Base-by-base conservation (phyloP, 805 yeast genomes). In the Ogataea chonburiensis region DNA sequence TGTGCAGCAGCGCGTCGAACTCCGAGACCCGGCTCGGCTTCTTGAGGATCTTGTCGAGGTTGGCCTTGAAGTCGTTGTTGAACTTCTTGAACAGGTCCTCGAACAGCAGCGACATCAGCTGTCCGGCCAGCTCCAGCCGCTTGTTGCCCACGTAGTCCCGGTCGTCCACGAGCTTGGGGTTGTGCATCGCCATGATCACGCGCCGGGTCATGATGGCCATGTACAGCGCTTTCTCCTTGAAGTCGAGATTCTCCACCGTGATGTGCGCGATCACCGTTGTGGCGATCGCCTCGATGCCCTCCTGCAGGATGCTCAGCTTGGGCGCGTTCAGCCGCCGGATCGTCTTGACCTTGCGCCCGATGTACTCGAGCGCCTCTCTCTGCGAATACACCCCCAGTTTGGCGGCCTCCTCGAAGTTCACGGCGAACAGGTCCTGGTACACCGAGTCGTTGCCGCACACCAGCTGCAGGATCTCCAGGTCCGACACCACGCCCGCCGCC, bases 131-230 rank as follows among this genome's bases (percentile, higher is more conserved):
- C 66, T 93, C 98, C 47, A 93, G 71, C 65, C 98, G 84, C 63
- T 93, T 93, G 66, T 91, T 91, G 70, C 98, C 98, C 28, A 93
- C 98, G 56, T 93, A 93, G 67, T 93, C 98, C 64, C 98, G 79
- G 63, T 93, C 98, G 56, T 93, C 98, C n/a, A 93, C 95, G 81
- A 87, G 81, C 49, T 80, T 79, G 6, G 97, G 94, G 54, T 93
- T 85, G 46, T 86, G 81, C 81, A 93, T 86, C 4, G 98, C 86
- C 94, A 87, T 86, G 15, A 93, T 74, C 3, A 91, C 98, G 56
- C 98, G 76, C 58, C 98, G 77, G 1, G 98, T 85, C 98, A 93
- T 93, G 64, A 87, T 79, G 2, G 97, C 96, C 49, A 93, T 79
- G 58, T 93, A 93, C 23, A 93, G 61, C 0, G 98, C 96, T 66